Evolutionary conservation across 2,329 filamentous ascomycete species (phyloP).

Genomic region (Xylariaceae sp.): DNA sequence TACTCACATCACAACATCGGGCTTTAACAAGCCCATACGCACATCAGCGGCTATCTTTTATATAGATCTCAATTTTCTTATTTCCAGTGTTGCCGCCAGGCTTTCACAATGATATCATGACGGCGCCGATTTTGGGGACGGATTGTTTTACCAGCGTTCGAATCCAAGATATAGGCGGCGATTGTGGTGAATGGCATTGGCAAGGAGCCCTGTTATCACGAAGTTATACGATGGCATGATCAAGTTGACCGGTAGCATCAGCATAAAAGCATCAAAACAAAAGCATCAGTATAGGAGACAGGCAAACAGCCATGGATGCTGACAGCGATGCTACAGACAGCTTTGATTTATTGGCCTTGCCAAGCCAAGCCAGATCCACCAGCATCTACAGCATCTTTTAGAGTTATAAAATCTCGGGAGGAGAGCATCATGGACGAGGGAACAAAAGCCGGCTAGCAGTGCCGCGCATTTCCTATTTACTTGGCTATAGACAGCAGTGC

Average conservation of each 20-base stretch:
- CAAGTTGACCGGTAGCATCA: not conserved
- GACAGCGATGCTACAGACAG: not conserved
- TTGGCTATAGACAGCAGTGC: not conserved
- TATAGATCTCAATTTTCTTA: constrained; percentile 4
- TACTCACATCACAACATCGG: constrained; percentile 11
- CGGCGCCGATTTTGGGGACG: constrained; percentile 2
- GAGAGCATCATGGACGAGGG: not conserved
- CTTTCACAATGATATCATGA: constrained; percentile 21
- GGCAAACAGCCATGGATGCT: not conserved
- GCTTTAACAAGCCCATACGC: constrained; percentile 8
- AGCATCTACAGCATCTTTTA: not conserved
- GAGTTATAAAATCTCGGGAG: not conserved
- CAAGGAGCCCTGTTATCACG: not conserved
- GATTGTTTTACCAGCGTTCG: not conserved
- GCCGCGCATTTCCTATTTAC: not conserved
- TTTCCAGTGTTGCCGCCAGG: constrained; percentile 22
- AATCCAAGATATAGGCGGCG: not conserved
- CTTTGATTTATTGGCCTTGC: not conserved
- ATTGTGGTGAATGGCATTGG: not conserved
- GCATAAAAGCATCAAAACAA: not conserved
- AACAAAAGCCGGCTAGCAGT: constrained; percentile 1
- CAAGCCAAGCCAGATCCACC: not conserved
- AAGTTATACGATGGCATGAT: constrained; percentile 7
- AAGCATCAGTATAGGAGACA: not conserved
- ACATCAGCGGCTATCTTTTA: not conserved